phyloP scores from a whole-genome alignment of 305 asterid genomes.

The Solanum hybrid region DNA sequence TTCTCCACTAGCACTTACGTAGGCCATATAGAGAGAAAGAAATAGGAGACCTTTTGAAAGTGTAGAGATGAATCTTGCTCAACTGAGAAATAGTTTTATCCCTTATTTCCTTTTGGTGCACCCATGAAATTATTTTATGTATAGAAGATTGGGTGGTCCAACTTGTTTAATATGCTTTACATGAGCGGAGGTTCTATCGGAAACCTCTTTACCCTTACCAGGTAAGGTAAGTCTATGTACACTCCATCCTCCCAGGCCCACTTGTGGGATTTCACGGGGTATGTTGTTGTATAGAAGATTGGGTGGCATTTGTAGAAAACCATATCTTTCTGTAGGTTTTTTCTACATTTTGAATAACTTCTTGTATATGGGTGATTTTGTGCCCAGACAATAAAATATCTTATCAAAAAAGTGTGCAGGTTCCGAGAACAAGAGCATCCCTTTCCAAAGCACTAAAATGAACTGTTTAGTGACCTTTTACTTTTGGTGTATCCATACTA shows the following conservation, averaged over 20 bases:
- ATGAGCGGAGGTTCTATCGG: not conserved
- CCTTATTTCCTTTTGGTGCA: not conserved
- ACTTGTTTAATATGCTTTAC: not conserved
- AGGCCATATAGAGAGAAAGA: not conserved
- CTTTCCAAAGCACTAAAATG: not conserved
- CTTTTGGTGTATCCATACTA: not conserved
- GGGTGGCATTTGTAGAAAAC: not conserved
- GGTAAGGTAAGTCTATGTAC: not conserved
- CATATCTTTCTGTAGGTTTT: not conserved
- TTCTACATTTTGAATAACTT: not conserved
- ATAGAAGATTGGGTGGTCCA: not conserved
- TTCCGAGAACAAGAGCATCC: not conserved
- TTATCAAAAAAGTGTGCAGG: not conserved
- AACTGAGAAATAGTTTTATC: not conserved
- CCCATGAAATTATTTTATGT: not conserved
- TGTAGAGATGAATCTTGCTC: not conserved
- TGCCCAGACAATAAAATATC: not conserved
- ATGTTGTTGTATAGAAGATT: not conserved
- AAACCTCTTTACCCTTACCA: not conserved
- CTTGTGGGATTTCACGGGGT: not conserved
- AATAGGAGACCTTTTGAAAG: not conserved
- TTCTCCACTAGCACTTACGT: not conserved
- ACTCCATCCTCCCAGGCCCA: not conserved
- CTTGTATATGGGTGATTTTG: not conserved
- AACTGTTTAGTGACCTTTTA: not conserved